A percentile compares a stretch with the other conserved stretches of the same genome.
phyloP scores from a whole-genome alignment of 2,329 filamentous ascomycete species.

The Botrytis deweyae region DNA sequence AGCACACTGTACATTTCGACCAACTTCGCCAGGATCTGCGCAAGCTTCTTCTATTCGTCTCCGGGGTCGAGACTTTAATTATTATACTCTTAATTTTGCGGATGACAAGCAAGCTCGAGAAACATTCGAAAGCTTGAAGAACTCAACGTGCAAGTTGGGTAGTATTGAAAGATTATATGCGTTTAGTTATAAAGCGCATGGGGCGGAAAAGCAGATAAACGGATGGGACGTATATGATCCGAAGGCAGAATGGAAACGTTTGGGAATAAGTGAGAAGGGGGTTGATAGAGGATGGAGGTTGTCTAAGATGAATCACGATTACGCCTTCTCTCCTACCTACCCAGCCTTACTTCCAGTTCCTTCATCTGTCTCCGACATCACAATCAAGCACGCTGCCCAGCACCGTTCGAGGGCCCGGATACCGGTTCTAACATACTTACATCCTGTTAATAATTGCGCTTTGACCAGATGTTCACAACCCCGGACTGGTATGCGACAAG shows the following conservation, averaged over 20 bases:
- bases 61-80: constrained; percentile 89
- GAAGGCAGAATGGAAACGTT: constrained; percentile 77
- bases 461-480: constrained; percentile 95
- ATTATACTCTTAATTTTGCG: constrained; percentile 84
- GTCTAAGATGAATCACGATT: constrained; percentile 85
- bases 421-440: constrained; percentile 89
- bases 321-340: constrained; percentile 89
- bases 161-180: constrained; percentile 88
- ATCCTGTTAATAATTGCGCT: constrained; percentile 93
- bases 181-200: constrained; percentile 77
- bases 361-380: constrained; percentile 90
- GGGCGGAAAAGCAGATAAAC: constrained; percentile 69
- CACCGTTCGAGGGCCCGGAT: constrained; percentile 89
- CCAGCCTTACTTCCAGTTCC: constrained; percentile 83
- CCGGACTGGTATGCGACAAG: constrained; percentile 78
- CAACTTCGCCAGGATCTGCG: constrained; percentile 66
- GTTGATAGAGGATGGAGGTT: constrained; percentile 69
- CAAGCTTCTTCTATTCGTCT: constrained; percentile 81
- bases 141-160: constrained; percentile 77
- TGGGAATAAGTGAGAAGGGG: constrained; percentile 83
- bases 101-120: constrained; percentile 74
- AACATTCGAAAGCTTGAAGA: constrained; percentile 82
- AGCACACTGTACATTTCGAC: constrained; percentile 73
- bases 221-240: constrained; percentile 87
- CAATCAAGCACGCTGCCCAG: constrained; percentile 85